Evolutionary conservation across 148 eudicot genomes (phyloP), one percentile per base, ranked within the genome.

Genomic region (Vaccinium macrocarpon): DNA sequence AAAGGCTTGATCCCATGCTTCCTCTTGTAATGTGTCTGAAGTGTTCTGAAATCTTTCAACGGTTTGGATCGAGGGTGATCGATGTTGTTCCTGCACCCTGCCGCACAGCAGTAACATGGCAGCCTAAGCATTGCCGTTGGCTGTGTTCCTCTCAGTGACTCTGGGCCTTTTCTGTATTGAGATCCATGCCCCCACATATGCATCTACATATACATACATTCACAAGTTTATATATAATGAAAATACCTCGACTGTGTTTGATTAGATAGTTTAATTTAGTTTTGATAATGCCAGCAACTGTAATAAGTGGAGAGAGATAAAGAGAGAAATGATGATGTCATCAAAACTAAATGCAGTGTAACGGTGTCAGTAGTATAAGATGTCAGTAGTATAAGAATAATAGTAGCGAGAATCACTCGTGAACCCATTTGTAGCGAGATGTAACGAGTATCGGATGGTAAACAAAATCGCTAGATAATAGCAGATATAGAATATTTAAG

Each of bases 111-210:
- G 76, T 90, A 94, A 90, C 97, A 94, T 3, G 97, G 97, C 11
- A 92, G 92, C 87, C 95, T 86, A 32, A 92, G 92, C 97, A 94
- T 92, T 23, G 94, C 97, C 23, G 97, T 94, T 79, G 95, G 97
- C 78, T 94, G 97, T 29, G 92, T 91, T 74, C 95, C 97, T 76
- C 94, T 83, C 62, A 94, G 87, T 1, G 95, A 92, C 84, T 92
- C 97, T 25, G 97, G 95, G 0, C 97, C 95, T 84, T 90, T 94
- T 32, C 97, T 88, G 86, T 94, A 94, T 77, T 94, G 95, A 32
- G 95, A 94, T 85, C 97, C 97, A 87, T 94, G 95, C 56, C 95
- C 97, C 97, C 97, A 94, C 97, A 94, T 91, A 85, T 92, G 97
- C 97, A 94, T 94, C 97, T 93, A 79, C 38, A 42, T 59, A 57